Conservation (phyloP, 345 rosid genomes). For the Eucalyptus tenuipes region DNA sequence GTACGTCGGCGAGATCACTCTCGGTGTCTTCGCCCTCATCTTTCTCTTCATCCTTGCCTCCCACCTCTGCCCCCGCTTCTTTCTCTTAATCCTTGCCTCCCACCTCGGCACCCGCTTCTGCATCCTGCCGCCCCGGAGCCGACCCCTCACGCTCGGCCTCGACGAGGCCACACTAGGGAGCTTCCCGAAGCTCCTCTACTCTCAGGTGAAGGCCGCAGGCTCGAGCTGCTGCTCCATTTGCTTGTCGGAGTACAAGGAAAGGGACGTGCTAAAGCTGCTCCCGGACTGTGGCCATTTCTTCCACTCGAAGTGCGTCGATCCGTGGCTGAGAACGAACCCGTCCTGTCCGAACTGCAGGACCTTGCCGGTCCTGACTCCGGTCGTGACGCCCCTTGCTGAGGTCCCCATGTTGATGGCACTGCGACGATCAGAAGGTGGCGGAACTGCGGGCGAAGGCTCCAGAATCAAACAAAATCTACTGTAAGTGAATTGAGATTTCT, state of each 20-base stretch:
- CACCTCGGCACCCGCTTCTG: not conserved
- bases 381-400: not conserved
- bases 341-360: constrained; percentile 8
- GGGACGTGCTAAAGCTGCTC: not conserved
- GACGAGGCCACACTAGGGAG: not conserved
- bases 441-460: not conserved
- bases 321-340: not conserved
- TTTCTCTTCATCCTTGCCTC: not conserved
- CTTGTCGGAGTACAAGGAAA: not conserved
- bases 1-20: not conserved
- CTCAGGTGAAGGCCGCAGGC: not conserved
- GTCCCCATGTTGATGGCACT: not conserved
- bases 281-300: not conserved
- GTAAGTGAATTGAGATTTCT: not conserved
- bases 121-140: too few relatives aligned
- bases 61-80: not conserved
- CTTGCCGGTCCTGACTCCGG: not conserved
- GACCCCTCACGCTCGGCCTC: not conserved
- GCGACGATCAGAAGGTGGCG: not conserved
- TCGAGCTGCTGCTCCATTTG: not conserved
- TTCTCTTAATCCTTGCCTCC: not conserved
- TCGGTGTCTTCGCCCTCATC: not conserved
- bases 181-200: not conserved
- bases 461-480: not conserved
- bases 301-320: not conserved